These are phyloP conservation scores for Maudiozyma humilis DNA, from an alignment of 1,139 yeast genomes.

Conservation along the genomic window DNA sequence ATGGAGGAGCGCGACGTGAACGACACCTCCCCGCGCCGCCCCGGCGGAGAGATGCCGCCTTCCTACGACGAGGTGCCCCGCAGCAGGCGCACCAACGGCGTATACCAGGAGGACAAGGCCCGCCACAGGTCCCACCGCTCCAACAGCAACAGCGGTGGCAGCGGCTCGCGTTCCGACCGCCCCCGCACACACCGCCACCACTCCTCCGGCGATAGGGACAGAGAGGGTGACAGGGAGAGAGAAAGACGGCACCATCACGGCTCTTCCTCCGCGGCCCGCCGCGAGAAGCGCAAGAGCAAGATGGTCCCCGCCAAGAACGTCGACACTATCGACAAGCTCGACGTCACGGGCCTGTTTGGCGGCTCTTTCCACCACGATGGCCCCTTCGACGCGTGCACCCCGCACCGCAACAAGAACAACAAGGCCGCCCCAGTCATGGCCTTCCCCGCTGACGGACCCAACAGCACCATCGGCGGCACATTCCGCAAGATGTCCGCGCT, in stretches of 20 bases:
- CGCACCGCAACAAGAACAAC: slow-evolving; percentile 78
- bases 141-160: neutral
- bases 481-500: slow-evolving; percentile 27
- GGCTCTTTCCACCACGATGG: slow-evolving; percentile 97
- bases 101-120: slow-evolving; percentile 19
- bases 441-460: slow-evolving; percentile 92
- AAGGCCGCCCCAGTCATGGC: slow-evolving; percentile 90
- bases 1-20: slow-evolving; percentile 4
- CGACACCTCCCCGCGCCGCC: slow-evolving; percentile 12
- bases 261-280: slow-evolving; percentile 18
- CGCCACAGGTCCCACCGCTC: slow-evolving; percentile 5
- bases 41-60: slow-evolving; percentile 36
- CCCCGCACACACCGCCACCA: slow-evolving; percentile 11
- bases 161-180: slow-evolving; percentile 1
- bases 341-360: slow-evolving; percentile 93
- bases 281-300: slow-evolving; percentile 42
- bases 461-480: slow-evolving; percentile 70
- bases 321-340: slow-evolving; percentile 89
- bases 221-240: slow-evolving; percentile 4
- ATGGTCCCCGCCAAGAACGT: slow-evolving; percentile 40
- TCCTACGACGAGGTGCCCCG: slow-evolving; percentile 66
- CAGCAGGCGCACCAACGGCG: slow-evolving; percentile 9
- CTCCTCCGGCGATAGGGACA: slow-evolving; percentile 5
- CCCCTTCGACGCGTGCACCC: slow-evolving; percentile 96
- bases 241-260: slow-evolving; percentile 6